A percentile compares a stretch with the other conserved stretches of the same genome.
Conservation (phyloP, 2,329 filamentous ascomycete species). For the Claviceps sp. region DNA sequence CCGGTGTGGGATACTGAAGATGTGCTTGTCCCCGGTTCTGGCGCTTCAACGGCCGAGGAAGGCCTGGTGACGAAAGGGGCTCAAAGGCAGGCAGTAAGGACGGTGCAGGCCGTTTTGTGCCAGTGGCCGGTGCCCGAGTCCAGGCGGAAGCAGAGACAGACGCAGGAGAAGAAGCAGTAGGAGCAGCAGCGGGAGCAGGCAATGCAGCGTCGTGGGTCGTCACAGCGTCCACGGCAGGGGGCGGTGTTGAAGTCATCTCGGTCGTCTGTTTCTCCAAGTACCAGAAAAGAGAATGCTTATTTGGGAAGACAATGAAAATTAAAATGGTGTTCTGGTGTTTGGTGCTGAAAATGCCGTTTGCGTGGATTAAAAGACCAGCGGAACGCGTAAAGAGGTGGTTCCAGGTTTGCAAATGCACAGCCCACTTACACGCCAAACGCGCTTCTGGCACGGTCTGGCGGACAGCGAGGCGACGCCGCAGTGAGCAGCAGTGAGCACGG, state of each 20-base stretch:
- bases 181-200: conserved; percentile 10
- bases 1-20: conserved; percentile 77
- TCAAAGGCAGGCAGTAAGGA: conserved; percentile 68
- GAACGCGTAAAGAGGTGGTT: conserved; percentile 2
- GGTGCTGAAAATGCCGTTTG: neutral
- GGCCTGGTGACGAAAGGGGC: conserved; percentile 59
- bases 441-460: neutral
- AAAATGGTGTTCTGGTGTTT: neutral
- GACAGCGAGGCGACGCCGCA: neutral
- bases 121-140: conserved; percentile 16
- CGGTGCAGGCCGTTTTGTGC: conserved; percentile 49
- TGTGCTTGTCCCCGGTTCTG: conserved; percentile 38
- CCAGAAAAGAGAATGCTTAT: neutral
- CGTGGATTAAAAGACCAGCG: conserved; percentile 8
- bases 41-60: conserved; percentile 57
- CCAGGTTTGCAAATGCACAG: neutral
- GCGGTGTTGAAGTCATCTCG: conserved; percentile 33
- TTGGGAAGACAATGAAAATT: neutral
- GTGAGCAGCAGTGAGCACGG: neutral
- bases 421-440: conserved; percentile 3
- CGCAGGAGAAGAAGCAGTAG: neutral
- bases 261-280: neutral
- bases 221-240: neutral
- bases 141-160: neutral
- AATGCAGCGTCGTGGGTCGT: conserved; percentile 18